Conservation (phyloP, 768 basidiomycete genomes). For the Phylloporus sp. region DNA sequence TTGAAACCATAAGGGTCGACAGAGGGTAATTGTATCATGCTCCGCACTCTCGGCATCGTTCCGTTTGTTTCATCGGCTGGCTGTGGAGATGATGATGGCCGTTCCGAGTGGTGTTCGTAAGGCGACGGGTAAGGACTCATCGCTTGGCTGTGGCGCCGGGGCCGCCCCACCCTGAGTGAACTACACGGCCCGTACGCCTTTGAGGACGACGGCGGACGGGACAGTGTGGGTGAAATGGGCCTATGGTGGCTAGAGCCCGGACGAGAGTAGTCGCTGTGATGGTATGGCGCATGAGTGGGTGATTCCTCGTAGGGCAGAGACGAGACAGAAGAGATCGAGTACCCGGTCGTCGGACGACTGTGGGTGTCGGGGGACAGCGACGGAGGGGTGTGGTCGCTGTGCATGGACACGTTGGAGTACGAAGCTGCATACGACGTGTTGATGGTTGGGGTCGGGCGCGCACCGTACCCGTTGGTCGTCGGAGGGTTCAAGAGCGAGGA, state of each 20-base stretch:
- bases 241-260: conserved; percentile 73
- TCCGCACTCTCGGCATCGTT: conserved; percentile 68
- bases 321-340: conserved; percentile 80
- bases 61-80: conserved; percentile 48
- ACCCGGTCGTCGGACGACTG: conserved; percentile 80
- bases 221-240: conserved; percentile 55
- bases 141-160: conserved; percentile 79
- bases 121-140: conserved; percentile 86
- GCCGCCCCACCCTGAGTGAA: conserved; percentile 66
- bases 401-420: conserved; percentile 67
- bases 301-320: conserved; percentile 69
- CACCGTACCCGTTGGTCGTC: conserved; percentile 35
- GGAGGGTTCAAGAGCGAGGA: conserved; percentile 78
- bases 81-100: conserved; percentile 70
- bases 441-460: conserved; percentile 64
- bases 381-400: conserved; percentile 66
- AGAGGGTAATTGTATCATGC: conserved; percentile 78
- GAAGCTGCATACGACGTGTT: conserved; percentile 66
- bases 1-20: conserved; percentile 66
- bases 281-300: conserved; percentile 34
- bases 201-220: conserved; percentile 68
- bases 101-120: conserved; percentile 65
- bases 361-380: conserved; percentile 65
- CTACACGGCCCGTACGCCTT: conserved; percentile 45
- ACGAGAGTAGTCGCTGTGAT: conserved; percentile 59